These are phyloP conservation scores for Apiospora arundinis DNA, from an alignment of 2,329 filamentous ascomycete genomes.

Conservation along the genomic window DNA sequence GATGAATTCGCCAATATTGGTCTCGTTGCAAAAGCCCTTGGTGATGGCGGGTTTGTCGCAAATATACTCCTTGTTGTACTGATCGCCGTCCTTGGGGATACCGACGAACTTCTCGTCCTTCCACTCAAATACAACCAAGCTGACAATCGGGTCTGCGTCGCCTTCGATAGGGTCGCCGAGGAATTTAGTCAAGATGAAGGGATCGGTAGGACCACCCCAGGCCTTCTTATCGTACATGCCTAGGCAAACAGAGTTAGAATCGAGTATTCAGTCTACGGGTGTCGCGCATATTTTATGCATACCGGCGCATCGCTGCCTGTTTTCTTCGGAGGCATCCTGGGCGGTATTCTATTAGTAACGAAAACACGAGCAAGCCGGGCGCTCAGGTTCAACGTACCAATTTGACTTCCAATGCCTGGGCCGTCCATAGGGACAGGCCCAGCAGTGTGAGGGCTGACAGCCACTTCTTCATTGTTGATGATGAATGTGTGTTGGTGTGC, in stretches of 20 bases:
- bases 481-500: background rate
- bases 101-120: constrained; percentile 82
- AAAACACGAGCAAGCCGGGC: background rate
- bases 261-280: background rate
- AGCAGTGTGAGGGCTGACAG: constrained; percentile 58
- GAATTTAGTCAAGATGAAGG: constrained; percentile 88
- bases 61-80: constrained; percentile 50
- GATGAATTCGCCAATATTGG: constrained; percentile 86
- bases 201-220: constrained; percentile 88
- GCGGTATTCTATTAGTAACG: constrained; percentile 27
- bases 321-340: constrained; percentile 77
- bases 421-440: constrained; percentile 61
- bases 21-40: constrained; percentile 73
- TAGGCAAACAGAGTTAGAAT: constrained; percentile 39
- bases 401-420: constrained; percentile 62
- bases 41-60: constrained; percentile 77
- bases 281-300: constrained; percentile 31
- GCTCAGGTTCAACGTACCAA: constrained; percentile 51
- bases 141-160: constrained; percentile 76
- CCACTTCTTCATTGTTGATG: constrained; percentile 56
- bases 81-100: constrained; percentile 58
- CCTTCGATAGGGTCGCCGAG: constrained; percentile 63
- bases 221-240: constrained; percentile 93
- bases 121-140: constrained; percentile 94
- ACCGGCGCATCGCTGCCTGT: constrained; percentile 81